Base-by-base conservation (phyloP, 495 filamentous ascomycete genomes). In the Trichoderma asperelloides region DNA sequence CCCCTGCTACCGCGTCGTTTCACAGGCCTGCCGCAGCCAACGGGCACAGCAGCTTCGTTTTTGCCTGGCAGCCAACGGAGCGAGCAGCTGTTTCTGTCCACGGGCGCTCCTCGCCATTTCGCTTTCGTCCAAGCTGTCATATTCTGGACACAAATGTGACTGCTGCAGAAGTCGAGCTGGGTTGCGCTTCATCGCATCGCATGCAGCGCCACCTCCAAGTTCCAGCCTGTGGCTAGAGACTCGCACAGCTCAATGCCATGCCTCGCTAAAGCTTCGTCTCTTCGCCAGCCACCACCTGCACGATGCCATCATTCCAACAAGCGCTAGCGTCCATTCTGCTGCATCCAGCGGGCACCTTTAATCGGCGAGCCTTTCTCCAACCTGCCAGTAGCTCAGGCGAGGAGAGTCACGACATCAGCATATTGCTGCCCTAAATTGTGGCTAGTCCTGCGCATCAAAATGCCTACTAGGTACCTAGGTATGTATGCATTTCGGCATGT, bases 61-160 rank as follows among this genome's bases (percentile, higher is more conserved):
- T 37, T 45, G 41, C 41, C 41, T 16, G 41, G 49, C 49, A 21
- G 49, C n/a, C 21, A 55, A 30, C 55, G 55, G 55, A 60, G 55
- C 55, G 55, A 60, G 55, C 55, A 60, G 55, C 55, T 27, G 9
- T 30, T 60, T 60, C 55, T 28, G 55, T 60, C 55, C 12, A 60
- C 12, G 33, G 5, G 33, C 33, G 33, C 33, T 37, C 33, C 33
- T 37, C 33, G 6, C 55, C 55, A 60, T 60, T 60, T 60, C 55
- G 55, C 55, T 60, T 28, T 60, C 55, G 33, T 37, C 55, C 55
- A 11, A 60, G 3, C 11, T 16, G 55, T 60, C 55, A 60, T 60
- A 11, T 60, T 33, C 3, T 25, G 23, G 16, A 27, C n/a, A n/a
- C n/a, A 21, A 60, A 60, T 33, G 27, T 60, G 55, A 60, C 55